Percentiles rank a stretch among this genome's conserved stretches.
Evolutionary conservation across 2,329 filamentous ascomycete species (phyloP).

Genomic region (Aspergillus vadensis): DNA sequence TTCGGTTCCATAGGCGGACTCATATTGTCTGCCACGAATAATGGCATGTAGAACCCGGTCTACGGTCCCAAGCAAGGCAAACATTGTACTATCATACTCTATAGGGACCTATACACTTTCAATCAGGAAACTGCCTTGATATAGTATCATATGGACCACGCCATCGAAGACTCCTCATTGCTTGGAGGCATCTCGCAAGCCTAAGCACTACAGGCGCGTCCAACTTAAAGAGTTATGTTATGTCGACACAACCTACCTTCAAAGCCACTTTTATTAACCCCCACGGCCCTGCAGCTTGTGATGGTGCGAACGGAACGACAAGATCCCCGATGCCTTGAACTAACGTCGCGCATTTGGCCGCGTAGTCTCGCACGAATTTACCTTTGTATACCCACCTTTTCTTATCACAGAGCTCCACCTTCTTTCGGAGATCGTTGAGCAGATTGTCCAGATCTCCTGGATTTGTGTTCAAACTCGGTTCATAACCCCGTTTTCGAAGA

Average conservation of each 20-base stretch:
- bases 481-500: not conserved
- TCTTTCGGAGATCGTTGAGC: slow-evolving; percentile 4
- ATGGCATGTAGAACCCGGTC: slow-evolving; percentile 19
- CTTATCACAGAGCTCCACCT: slow-evolving; percentile 13
- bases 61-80: slow-evolving; percentile 16
- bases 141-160: too few species aligned
- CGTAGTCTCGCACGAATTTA: slow-evolving; percentile 17
- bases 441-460: slow-evolving; percentile 2
- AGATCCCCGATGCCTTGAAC: slow-evolving; percentile 27
- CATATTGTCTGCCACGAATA: slow-evolving; percentile 20
- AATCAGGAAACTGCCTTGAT: too few species aligned
- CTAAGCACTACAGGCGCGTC: not conserved
- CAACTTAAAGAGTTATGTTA: too few species aligned
- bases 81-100: too few species aligned
- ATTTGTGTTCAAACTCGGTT: not conserved
- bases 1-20: slow-evolving; percentile 10
- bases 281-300: slow-evolving; percentile 35
- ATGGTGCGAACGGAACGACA: slow-evolving; percentile 34
- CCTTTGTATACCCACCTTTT: slow-evolving; percentile 16
- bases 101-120: slow-evolving; percentile 16
- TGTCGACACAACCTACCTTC: not conserved
- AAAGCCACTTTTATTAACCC: not conserved
- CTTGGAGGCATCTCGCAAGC: not conserved
- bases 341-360: slow-evolving; percentile 16
- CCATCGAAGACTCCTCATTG: too few species aligned